Conservation (phyloP, 2,329 filamentous ascomycete genomes). For the Aureobasidium sp. region DNA sequence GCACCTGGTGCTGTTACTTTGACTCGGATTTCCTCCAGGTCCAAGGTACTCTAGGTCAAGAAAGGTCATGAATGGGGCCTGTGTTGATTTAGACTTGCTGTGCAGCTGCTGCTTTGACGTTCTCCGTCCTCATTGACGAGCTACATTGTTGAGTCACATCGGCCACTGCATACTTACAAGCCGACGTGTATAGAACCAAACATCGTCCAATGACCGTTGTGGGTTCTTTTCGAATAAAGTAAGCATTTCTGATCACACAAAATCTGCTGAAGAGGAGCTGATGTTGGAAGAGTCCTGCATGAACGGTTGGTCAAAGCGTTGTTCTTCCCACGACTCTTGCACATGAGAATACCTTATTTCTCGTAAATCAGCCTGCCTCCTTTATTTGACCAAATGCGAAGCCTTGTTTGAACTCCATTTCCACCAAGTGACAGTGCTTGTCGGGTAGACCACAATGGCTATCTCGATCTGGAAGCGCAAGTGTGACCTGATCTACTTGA, state of each 20-base stretch:
- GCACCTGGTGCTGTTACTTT: no score
- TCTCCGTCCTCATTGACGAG: no score
- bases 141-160: neutral
- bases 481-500: slow-evolving; percentile 44
- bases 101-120: neutral
- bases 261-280: neutral
- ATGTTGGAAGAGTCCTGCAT: neutral
- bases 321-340: neutral
- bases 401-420: no score
- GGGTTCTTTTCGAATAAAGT: no score
- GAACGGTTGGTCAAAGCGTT: slow-evolving; percentile 1
- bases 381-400: no score
- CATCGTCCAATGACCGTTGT: neutral
- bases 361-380: neutral
- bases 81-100: neutral
- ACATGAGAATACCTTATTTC: neutral
- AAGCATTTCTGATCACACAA: neutral
- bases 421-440: neutral
- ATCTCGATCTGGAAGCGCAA: slow-evolving; percentile 33
- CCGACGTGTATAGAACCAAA: no score
- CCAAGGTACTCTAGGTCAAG: no score
- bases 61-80: neutral
- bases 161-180: neutral
- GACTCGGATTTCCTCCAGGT: no score
- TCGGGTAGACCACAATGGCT: slow-evolving; percentile 22